Evolutionary conservation across 208 protist genomes (phyloP).

Genomic region (Crithidia acanthocephali): DNA sequence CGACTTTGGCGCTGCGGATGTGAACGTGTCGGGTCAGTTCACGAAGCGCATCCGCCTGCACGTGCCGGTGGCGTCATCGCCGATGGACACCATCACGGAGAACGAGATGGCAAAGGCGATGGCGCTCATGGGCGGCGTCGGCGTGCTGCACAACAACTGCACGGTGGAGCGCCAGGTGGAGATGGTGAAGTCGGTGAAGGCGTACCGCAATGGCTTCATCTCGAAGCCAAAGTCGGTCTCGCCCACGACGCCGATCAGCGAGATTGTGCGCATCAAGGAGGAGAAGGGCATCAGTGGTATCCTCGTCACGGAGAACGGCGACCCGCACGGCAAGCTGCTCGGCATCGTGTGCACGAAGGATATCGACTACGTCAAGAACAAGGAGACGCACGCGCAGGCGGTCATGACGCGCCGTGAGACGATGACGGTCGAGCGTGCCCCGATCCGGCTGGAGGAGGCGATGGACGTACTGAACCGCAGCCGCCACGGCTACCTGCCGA

Average conservation of each 20-base stretch:
- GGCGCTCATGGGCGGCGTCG: conserved; percentile 96
- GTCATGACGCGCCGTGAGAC: conserved; percentile 88
- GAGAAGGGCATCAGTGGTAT: conserved; percentile 96
- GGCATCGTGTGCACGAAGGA: conserved; percentile 98
- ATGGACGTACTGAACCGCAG: conserved; percentile 94
- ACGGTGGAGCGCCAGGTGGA: conserved; percentile 91
- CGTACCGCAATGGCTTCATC: conserved; percentile 98
- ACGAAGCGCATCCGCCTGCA: conserved; percentile 94
- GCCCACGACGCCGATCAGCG: conserved; percentile 81
- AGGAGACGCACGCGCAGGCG: conserved; percentile 62
- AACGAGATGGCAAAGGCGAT: conserved; percentile 89
- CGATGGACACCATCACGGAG: conserved; percentile 98
- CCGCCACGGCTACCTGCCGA: conserved; percentile 96
- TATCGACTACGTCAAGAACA: conserved; percentile 97
- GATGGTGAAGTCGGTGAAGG: conserved; percentile 94
- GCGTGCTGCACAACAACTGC: conserved; percentile 97
- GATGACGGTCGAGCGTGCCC: conserved; percentile 85
- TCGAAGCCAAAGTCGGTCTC: conserved; percentile 93
- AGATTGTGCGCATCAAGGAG: conserved; percentile 93
- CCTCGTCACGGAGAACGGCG: conserved; percentile 95
- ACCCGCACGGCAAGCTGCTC: conserved; percentile 94
- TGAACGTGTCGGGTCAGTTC: conserved; percentile 82
- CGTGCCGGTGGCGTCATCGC: conserved; percentile 92
- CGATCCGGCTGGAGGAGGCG: conserved; percentile 94
- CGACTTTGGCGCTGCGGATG: conserved; percentile 91